Evolutionary conservation across 73 alveolate genomes (phyloP), one percentile per base, ranked within the genome.

Genomic region (Blepharisma japonicum): DNA sequence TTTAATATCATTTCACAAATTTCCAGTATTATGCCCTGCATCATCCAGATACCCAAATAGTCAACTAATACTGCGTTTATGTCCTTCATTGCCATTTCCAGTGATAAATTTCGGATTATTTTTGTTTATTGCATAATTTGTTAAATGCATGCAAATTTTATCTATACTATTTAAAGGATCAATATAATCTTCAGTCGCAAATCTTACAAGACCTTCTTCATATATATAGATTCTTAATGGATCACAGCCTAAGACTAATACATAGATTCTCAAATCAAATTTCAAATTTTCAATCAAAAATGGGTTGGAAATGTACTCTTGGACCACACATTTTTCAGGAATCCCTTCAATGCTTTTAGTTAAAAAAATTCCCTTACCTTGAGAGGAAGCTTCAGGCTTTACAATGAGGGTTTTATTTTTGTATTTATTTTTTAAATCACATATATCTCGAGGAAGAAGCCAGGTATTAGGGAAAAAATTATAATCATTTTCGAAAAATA

Each of bases 201-300:
- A 91, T 72, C 99, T 88, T 7, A 92, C 98, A 46, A 97, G 85
- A 7, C 99, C 99, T 72, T 97, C 98, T 56, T 96, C 93, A 83
- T 89, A 94, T 74, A 97, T 82, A 77, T 90, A 97, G 39, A 97
- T 88, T 74, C 96, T 91, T 55, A 97, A 83, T 1, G 99, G 99
- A 68, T 90, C 97, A 78, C 84, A 94, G 71, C 97, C 55, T 49
- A 90, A 86, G 0, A 93, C 80, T 47, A 93, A 71, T 9, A 90
- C 94, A 77, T 93, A 93, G 21, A 97, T 88, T 85, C 92, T 25
- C 42, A 97, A 85, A 81, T 97, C 99, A 79, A 97, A 97, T 86
- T 97, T 97, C 68, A 92, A 85, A 23, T 95, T 98, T 71, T 95
- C 99, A 38, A 97, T 90, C 72, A 96, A 83, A 80, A 83, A 92